Evolutionary conservation across 2,329 filamentous ascomycete genomes (phyloP).

Genomic region (Lecanicillium sp.): DNA sequence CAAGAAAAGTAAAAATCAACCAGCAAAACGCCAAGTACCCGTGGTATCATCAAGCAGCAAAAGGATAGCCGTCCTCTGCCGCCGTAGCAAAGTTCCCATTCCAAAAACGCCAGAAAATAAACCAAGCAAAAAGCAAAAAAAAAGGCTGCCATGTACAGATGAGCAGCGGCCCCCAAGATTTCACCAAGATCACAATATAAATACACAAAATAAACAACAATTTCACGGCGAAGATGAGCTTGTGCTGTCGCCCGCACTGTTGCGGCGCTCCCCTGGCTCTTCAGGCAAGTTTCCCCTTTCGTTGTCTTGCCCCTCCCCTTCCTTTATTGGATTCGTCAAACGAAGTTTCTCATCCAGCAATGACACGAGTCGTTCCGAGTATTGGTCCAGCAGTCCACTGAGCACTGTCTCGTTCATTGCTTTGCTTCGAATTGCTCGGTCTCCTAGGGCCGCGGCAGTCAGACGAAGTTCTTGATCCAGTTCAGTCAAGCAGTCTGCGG

Average conservation of each 20-base stretch:
- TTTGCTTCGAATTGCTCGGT: slow-evolving; percentile 45
- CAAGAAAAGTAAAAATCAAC: too few species aligned
- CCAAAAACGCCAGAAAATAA: too few species aligned
- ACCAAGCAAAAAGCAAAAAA: too few species aligned
- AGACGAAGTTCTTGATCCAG: slow-evolving; percentile 57
- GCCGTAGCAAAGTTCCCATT: too few species aligned
- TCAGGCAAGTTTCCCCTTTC: slow-evolving; percentile 18
- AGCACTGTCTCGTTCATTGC: slow-evolving; percentile 50
- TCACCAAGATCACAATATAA: not conserved
- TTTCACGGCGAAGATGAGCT: slow-evolving; percentile 24
- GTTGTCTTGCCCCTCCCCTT: slow-evolving; percentile 14
- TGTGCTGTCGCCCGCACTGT: slow-evolving; percentile 25
- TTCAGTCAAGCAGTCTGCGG: slow-evolving; percentile 50
- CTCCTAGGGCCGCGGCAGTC: slow-evolving; percentile 52
- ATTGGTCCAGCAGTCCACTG: slow-evolving; percentile 62
- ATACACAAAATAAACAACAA: slow-evolving; percentile 11
- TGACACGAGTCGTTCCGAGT: slow-evolving; percentile 62
- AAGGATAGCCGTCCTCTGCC: too few species aligned
- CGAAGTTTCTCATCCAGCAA: slow-evolving; percentile 65
- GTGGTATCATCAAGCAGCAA: too few species aligned
- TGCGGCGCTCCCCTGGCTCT: slow-evolving; percentile 21
- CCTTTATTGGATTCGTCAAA: slow-evolving; percentile 30
- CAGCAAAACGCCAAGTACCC: too few species aligned
- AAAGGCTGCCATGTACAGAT: too few species aligned
- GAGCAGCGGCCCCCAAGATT: too few species aligned